Conservation (phyloP, 2,329 filamentous ascomycete genomes). For the Neopestalotiopsis sp. region DNA sequence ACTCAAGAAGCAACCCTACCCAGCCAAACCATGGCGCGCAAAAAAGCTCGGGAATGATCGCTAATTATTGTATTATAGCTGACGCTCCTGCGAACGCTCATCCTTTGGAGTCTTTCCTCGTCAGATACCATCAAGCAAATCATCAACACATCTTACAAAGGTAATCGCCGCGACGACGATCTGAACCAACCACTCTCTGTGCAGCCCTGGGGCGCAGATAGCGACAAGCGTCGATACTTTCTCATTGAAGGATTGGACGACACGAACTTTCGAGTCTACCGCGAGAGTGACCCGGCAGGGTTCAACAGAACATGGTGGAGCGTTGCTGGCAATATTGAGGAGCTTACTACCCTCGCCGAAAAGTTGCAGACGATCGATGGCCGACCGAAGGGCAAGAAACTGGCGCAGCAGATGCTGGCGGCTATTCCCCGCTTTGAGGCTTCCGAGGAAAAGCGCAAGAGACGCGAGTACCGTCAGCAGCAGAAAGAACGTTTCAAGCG, state of each 20-base stretch:
- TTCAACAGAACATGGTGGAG: constrained; percentile 87
- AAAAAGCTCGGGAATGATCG: background rate
- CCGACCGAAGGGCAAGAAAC: constrained; percentile 77
- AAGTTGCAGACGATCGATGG: constrained; percentile 80
- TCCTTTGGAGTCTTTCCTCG: constrained; percentile 87
- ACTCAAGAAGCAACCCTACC: background rate
- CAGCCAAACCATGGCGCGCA: background rate
- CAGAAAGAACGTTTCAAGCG: constrained; percentile 87
- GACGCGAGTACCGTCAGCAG: constrained; percentile 86
- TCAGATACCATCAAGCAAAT: constrained; percentile 82
- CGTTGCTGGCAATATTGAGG: constrained; percentile 88
- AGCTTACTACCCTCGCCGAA: constrained; percentile 75
- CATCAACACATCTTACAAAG: constrained; percentile 88
- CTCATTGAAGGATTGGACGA: constrained; percentile 93
- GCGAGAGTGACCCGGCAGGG: constrained; percentile 84
- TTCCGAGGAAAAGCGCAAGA: constrained; percentile 93
- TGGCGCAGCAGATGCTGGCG: constrained; percentile 77
- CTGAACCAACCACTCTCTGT: constrained; percentile 87
- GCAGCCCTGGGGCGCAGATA: constrained; percentile 88
- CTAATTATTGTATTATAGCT: constrained; percentile 59
- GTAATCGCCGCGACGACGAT: constrained; percentile 79
- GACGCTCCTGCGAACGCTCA: constrained; percentile 78
- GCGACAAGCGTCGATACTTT: constrained; percentile 91
- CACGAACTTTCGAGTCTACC: constrained; percentile 90
- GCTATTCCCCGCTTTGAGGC: constrained; percentile 91